Evolutionary conservation across 2,329 filamentous ascomycete species (phyloP).

Genomic region (Pseudopyrenochaeta lycopersici): DNA sequence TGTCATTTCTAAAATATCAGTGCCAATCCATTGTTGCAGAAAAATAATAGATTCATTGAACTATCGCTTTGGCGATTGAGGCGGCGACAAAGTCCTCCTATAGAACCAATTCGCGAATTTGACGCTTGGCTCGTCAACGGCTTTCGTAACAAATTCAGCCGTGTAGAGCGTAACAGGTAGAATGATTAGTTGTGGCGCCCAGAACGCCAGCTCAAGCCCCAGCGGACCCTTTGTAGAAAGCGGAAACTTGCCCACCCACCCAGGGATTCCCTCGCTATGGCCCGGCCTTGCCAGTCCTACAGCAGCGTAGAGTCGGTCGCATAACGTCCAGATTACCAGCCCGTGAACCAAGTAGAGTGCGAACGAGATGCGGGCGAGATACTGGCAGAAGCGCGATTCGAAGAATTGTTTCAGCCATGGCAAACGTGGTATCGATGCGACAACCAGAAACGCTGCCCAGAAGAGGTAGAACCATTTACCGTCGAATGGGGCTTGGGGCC

Average conservation of each 20-base stretch:
- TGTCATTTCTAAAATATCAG: not conserved
- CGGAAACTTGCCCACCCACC: conserved; percentile 66
- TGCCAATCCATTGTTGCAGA: too few relatives aligned
- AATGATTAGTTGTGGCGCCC: conserved; percentile 66
- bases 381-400: conserved; percentile 60
- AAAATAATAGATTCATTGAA: not conserved
- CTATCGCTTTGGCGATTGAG: not conserved
- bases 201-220: conserved; percentile 65
- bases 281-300: conserved; percentile 63
- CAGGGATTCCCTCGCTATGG: conserved; percentile 61
- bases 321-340: conserved; percentile 53
- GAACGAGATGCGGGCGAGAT: conserved; percentile 66
- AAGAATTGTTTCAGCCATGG: conserved; percentile 58
- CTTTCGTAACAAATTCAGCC: conserved; percentile 45
- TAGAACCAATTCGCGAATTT: conserved; percentile 63
- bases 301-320: conserved; percentile 69
- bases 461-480: conserved; percentile 75
- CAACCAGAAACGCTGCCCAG: conserved; percentile 66
- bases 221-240: conserved; percentile 65
- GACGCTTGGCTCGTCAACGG: conserved; percentile 64
- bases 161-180: conserved; percentile 41
- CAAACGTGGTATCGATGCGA: conserved; percentile 67
- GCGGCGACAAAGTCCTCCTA: conserved; percentile 49
- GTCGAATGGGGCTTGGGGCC: conserved; percentile 72
- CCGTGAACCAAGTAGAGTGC: conserved; percentile 69